phyloP scores from a whole-genome alignment of 2,329 filamentous ascomycete genomes.

The Hypomyces perniciosus region DNA sequence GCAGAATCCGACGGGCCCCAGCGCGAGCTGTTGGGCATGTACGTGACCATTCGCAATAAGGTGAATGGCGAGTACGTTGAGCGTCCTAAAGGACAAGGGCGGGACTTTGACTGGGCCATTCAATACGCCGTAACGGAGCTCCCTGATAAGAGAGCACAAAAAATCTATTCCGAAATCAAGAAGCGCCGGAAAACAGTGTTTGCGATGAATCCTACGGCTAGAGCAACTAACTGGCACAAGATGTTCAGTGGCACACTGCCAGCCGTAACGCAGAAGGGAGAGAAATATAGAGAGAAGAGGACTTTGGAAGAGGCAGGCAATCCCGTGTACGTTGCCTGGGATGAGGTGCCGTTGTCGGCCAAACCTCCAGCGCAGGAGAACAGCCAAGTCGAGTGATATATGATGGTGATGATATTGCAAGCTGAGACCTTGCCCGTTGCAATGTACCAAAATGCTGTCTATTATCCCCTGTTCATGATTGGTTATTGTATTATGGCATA shows the following conservation, averaged over 20 bases:
- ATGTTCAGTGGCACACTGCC: conserved; percentile 40
- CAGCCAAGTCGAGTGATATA: neutral
- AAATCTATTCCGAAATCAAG: conserved; percentile 52
- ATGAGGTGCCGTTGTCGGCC: conserved; percentile 24
- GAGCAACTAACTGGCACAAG: conserved; percentile 38
- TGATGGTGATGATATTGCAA: neutral
- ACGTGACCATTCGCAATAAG: conserved; percentile 64
- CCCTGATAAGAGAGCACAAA: conserved; percentile 33
- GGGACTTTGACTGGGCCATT: conserved; percentile 57
- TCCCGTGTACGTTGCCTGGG: conserved; percentile 44
- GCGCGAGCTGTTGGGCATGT: conserved; percentile 57
- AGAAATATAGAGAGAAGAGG: conserved; percentile 49
- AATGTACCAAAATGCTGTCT: neutral
- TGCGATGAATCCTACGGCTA: conserved; percentile 34
- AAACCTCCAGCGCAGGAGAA: neutral
- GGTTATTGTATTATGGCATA: too few relatives aligned
- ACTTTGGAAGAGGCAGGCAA: conserved; percentile 44
- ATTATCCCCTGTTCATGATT: neutral
- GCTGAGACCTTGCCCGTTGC: neutral
- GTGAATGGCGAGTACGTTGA: conserved; percentile 60
- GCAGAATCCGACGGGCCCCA: neutral
- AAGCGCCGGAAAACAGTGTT: conserved; percentile 47
- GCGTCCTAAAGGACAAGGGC: conserved; percentile 48
- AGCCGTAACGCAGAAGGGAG: conserved; percentile 46
- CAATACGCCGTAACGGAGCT: conserved; percentile 72